Percentiles rank a stretch among this genome's conserved stretches.
phyloP scores from a whole-genome alignment of 78 protist genomes.

The Isochrysis galbana region DNA sequence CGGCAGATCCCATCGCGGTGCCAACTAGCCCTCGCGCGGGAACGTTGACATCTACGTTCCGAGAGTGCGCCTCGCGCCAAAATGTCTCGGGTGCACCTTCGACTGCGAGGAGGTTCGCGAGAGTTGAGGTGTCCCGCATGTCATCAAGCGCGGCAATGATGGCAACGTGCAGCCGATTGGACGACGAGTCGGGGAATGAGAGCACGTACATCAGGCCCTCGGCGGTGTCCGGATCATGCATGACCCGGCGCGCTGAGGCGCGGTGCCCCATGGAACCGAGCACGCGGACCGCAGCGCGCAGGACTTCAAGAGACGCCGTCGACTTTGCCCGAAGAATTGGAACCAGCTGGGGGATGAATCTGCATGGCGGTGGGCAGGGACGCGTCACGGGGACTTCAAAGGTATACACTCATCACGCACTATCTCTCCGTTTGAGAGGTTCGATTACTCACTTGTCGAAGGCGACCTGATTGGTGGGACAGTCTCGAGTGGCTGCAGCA shows the following conservation, averaged over 20 bases:
- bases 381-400: too few species aligned
- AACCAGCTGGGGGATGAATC: conserved; percentile 13
- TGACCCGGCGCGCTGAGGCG: not conserved
- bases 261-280: not conserved
- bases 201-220: conserved; percentile 24
- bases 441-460: conserved; percentile 18
- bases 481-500: not conserved
- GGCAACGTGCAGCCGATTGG: not conserved
- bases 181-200: not conserved
- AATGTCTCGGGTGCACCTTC: not conserved
- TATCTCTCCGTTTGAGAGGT: too few species aligned
- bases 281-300: not conserved
- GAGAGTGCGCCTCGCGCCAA: conserved; percentile 24
- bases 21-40: not conserved
- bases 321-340: not conserved
- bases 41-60: not conserved
- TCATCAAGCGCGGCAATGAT: not conserved
- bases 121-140: not conserved
- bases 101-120: not conserved
- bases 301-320: not conserved
- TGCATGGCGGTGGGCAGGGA: too few species aligned
- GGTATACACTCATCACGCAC: too few species aligned
- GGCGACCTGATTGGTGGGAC: not conserved
- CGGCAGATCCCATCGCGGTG: not conserved
- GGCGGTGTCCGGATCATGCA: conserved; percentile 6